Conservation (phyloP, 805 yeast genomes). For the Candida namnaoensis region DNA sequence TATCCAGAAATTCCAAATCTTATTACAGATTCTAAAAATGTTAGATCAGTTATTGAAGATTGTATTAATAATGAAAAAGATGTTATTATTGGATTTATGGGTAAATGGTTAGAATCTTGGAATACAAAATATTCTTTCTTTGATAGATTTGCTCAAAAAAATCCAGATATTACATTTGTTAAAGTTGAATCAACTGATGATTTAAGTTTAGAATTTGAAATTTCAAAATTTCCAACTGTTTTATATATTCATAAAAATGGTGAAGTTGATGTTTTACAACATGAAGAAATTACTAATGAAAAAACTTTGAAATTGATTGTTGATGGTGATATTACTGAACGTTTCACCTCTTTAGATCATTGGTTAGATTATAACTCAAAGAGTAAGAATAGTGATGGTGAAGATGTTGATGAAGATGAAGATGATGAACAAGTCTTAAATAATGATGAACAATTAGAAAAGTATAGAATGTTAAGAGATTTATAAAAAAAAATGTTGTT, state of each 20-base stretch:
- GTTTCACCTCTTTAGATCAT: conserved; percentile 4
- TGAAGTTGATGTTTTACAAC: conserved; percentile 3
- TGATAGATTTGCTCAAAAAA: conserved; percentile 18
- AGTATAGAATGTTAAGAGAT: conserved; percentile 13
- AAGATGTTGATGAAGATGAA: conserved; percentile 8
- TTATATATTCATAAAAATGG: conserved; percentile 14
- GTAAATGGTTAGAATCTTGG: conserved; percentile 28
- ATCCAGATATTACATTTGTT: conserved; percentile 18
- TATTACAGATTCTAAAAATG: conserved; percentile 9
- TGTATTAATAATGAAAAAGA: conserved; percentile 6
- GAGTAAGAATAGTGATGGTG: conserved; percentile 6
- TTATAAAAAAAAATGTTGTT: too few species aligned
- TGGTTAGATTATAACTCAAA: conserved; percentile 8
- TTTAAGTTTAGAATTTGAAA: conserved; percentile 17
- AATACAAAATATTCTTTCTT: conserved; percentile 22
- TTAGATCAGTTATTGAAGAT: conserved; percentile 1
- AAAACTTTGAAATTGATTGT: conserved; percentile 19
- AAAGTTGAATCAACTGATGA: conserved; percentile 24
- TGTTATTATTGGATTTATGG: conserved; percentile 23
- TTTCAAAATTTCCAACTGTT: conserved; percentile 23
- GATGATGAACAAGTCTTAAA: conserved; percentile 7
- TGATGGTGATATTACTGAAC: conserved; percentile 15
- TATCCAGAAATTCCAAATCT: conserved; percentile 18
- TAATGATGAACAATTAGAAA: conserved; percentile 7
- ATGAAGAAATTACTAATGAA: conserved; percentile 15